Evolutionary conservation across 1,284 basidiomycete species (phyloP), one percentile per base, ranked within the genome.

Genomic region (Xanthoconium separans): DNA sequence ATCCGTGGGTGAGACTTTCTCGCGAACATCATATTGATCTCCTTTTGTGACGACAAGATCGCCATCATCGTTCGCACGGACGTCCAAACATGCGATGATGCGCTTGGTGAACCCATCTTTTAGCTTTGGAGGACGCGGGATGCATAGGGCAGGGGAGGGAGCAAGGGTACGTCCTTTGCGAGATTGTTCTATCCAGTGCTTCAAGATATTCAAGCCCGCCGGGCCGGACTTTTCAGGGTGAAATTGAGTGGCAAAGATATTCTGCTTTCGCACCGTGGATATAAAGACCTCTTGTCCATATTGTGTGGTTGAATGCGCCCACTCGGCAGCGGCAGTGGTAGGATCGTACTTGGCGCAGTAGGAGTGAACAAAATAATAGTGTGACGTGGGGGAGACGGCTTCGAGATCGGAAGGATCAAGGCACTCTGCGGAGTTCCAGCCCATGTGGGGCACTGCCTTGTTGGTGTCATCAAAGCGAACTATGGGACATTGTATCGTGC

Each of bases 31-130:
- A 76, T 99, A 99, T 69, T 97, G 95, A 73, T 99, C 97, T 52
- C 97, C 97, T 76, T 99, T 99, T 47, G 97, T 99, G 2, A 99
- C 97, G 54, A 99, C 95, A 49, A 99, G 85, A 71, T 99, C 97
- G 44, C 97, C 97, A 31, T 88, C 73, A 70, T 99, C 97, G 75
- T 99, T 99, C 37, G 93, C 85, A 42, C 97, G 88, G 33, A 99
- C 96, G 71, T 99, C 97, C 81, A 99, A 87, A 71, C 97, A 99
- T 13, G 97, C 97, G 54, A 99, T 87, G 68, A 99, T 91, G 53
- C 97, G 91, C 70, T 93, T 96, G 6, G 95, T 97, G 56, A 96
- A 82, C 7, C 84, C 82, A 62, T 90, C 84, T 55, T 66, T 75
- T 2, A 74, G 65, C 47, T 73, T 74, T 1, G 81, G 76, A 6